A percentile compares a stretch with the other conserved stretches of the same genome.
phyloP scores from a whole-genome alignment of 805 yeast genomes.

The Saturnispora sanitii region DNA sequence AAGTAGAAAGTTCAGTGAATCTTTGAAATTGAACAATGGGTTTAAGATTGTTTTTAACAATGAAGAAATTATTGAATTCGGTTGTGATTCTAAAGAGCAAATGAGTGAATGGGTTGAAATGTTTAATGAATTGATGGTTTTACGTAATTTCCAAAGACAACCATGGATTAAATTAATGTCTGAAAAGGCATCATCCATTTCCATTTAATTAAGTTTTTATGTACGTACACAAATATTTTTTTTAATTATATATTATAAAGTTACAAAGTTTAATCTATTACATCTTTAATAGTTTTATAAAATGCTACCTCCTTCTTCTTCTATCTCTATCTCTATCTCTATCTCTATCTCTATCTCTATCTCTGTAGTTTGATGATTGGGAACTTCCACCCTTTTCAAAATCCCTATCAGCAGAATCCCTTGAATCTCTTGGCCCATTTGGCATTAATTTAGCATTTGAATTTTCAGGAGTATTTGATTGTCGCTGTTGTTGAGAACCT shows the following conservation, averaged over 20 bases:
- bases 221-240: neutral
- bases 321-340: too few relatives aligned
- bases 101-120: slow-evolving; percentile 56
- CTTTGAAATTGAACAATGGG: slow-evolving; percentile 56
- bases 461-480: slow-evolving; percentile 18
- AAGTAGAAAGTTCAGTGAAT: slow-evolving; percentile 60
- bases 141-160: slow-evolving; percentile 25
- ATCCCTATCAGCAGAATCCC: slow-evolving; percentile 21
- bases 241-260: neutral
- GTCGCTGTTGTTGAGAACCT: slow-evolving; percentile 4
- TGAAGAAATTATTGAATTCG: slow-evolving; percentile 75
- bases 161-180: slow-evolving; percentile 30
- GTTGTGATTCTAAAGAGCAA: slow-evolving; percentile 62
- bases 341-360: too few relatives aligned
- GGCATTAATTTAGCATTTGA: slow-evolving; percentile 12
- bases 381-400: slow-evolving; percentile 7
- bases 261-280: neutral
- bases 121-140: slow-evolving; percentile 44
- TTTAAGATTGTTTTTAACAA: slow-evolving; percentile 69
- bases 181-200: neutral
- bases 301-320: slow-evolving; percentile 11
- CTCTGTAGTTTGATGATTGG: slow-evolving; percentile 10
- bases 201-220: neutral
- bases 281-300: slow-evolving; percentile 5
- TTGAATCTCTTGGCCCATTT: slow-evolving; percentile 14